Base-by-base conservation (phyloP, 305 asterid species). In the Fraxinus baroniana region DNA sequence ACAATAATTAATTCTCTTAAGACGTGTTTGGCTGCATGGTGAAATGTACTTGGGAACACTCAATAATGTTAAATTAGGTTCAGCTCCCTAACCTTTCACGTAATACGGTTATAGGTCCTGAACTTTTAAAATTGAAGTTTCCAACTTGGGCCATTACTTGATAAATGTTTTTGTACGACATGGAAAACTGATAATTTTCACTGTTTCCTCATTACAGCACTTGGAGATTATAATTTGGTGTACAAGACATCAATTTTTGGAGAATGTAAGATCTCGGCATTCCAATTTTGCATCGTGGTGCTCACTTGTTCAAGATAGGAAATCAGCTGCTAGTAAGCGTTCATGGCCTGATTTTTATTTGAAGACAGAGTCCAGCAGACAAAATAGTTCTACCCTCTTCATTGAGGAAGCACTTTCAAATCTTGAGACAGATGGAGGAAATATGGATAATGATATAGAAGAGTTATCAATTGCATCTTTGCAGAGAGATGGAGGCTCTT, bases 221-320 rank as follows among this genome's bases (percentile, higher is more conserved):
- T 78, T 91, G 92, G 98, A 96, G 83, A 88, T 91, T 83, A 90
- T 96, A 95, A 84, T 87, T 81, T 96, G 99, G 99, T 96, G 97
- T 91, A 90, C 87, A 80, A 88, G 94, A 81, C 95, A 93, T 91
- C 89, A 91, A 13, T 94, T 94, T 90, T 83, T 96, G 89, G 94
- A 88, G 84, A 85, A 86, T 82, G 88, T 93, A 83, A 89, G 71
- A 46, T 85, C 91, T 77, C 89, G 93, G 66, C 89, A 92, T 88
- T 85, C 85, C 84, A 79, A 87, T 83, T 81, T 88, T 83, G 86
- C 85, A 64, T 89, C 95, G 17, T 96, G 99, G 99, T 80, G 90
- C 75, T 83, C 86, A 86, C 78, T 86, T 74, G 87, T 93, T 76
- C 89, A 88, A 41, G 95, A 92, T 82, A 96, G 99, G 88, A 93